A percentile compares a stretch with the other conserved stretches of the same genome.
phyloP scores from a whole-genome alignment of 2,329 filamentous ascomycete species.

The Phyllosticta capitalensis region DNA sequence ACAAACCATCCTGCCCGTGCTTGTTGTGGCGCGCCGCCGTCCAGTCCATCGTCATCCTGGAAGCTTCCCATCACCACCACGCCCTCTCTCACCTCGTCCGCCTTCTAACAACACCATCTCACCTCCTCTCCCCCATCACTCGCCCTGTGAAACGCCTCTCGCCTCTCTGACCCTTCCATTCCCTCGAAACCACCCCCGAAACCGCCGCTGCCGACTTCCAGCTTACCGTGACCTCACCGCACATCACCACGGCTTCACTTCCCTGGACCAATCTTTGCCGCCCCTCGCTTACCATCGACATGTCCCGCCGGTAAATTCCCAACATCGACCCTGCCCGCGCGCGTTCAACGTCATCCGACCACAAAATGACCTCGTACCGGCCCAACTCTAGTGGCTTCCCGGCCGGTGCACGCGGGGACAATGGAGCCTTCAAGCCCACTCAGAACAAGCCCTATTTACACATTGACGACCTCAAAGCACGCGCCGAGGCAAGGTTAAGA shows the following conservation, averaged over 20 bases:
- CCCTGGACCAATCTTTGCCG: neutral
- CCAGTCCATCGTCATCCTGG: neutral
- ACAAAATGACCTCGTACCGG: conserved; percentile 12
- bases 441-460: conserved; percentile 23
- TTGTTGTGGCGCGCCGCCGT: neutral
- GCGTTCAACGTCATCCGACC: conserved; percentile 3
- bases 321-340: neutral
- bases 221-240: neutral
- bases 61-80: neutral
- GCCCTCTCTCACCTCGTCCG: neutral
- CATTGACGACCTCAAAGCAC: conserved; percentile 35
- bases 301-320: conserved; percentile 3
- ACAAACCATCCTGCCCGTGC: neutral
- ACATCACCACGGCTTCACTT: neutral
- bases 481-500: conserved; percentile 28
- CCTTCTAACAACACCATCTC: neutral
- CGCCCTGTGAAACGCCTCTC: neutral
- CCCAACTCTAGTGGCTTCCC: conserved; percentile 18
- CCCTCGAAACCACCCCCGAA: neutral
- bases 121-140: neutral
- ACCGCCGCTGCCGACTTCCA: neutral
- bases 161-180: neutral
- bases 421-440: conserved; percentile 17
- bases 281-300: neutral
- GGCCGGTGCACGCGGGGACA: conserved; percentile 19